Base-by-base conservation (phyloP, 2,329 filamentous ascomycete species). In the Trichoderma sp. region DNA sequence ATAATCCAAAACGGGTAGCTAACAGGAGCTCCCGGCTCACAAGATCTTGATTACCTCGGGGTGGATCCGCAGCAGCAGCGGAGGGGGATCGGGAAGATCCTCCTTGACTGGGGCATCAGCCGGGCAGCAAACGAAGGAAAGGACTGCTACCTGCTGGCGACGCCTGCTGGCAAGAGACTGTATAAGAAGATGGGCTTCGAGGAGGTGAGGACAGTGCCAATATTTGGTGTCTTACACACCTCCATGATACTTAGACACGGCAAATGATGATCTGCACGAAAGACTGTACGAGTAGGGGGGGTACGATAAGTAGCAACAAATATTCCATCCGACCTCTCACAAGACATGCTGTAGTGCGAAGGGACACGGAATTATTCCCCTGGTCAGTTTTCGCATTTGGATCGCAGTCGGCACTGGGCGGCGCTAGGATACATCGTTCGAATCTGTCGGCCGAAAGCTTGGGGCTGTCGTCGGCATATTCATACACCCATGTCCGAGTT, bases 31-130 rank as follows among this genome's bases (percentile, higher is more conserved):
- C 10, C n/a, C 25, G n/a, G 35, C 17, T 39, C 29, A 32, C 27
- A 65, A 69, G 70, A 71, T 57, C 70, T 71, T 15, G 70, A 71
- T 54, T 70, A 70, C 32, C 67, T 71, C 5, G 70, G 67, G 4
- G 70, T 70, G n/a, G 67, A 71, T 35, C 69, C 70, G 13, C 34
- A 56, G 10, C 69, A 71, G 17, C 70, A 70, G 45, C 67, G 68
- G 22, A 71, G 67, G 65, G 70, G 70, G 19, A 71, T 71, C 29
- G 70, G 70, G 15, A 70, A 64, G 53, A 66, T 70, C 42, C 58
- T 71, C 2, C 54, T 71, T n/a, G 34, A 70, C 25, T 70, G 70
- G 70, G 69, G 70, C 32, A 42, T 71, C 4, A 48, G 68, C 10
- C 67, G 57, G 57, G 70, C 69, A 9, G 50, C 35, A 19, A 25